These are phyloP conservation scores for Flaveria ramosissima DNA, from an alignment of 129 eudicot genomes.

Conservation along the genomic window DNA sequence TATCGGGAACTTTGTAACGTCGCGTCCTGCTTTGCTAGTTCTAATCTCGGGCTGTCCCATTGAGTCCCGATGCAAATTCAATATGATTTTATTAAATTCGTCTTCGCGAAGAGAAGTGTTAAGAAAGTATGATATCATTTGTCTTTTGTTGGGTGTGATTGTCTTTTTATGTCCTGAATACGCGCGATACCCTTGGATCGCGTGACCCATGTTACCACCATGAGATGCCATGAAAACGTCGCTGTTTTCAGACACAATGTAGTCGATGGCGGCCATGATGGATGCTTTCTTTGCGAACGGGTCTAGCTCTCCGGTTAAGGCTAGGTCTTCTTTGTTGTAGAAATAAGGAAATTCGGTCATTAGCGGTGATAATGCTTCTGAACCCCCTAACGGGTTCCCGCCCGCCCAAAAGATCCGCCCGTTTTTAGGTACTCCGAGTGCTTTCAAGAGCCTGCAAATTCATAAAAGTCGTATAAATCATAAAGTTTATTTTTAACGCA, in stretches of 20 bases:
- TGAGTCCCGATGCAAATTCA: conserved; percentile 75
- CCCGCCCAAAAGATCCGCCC: conserved; percentile 93
- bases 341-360: conserved; percentile 69
- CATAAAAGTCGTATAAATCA: neutral
- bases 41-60: conserved; percentile 87
- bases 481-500: neutral
- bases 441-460: conserved; percentile 75
- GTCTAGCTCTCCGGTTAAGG: conserved; percentile 76
- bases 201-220: conserved; percentile 98
- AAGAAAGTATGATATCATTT: conserved; percentile 68
- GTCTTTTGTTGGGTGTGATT: conserved; percentile 91
- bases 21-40: conserved; percentile 75
- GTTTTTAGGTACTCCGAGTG: conserved; percentile 77
- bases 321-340: conserved; percentile 91
- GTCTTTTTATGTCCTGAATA: conserved; percentile 94
- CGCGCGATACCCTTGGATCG: conserved; percentile 91
- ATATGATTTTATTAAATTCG: conserved; percentile 67
- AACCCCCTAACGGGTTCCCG: conserved; percentile 83
- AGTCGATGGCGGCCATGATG: conserved; percentile 85
- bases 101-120: conserved; percentile 62
- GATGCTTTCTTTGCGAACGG: conserved; percentile 77
- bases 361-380: conserved; percentile 61
- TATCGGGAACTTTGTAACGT: conserved; percentile 91
- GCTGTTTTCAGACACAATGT: conserved; percentile 83
- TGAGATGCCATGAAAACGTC: conserved; percentile 98